A percentile compares a stretch with the other conserved stretches of the same genome.
Conservation (phyloP, 2,329 filamentous ascomycete genomes). For the Ophiostoma quercus region DNA sequence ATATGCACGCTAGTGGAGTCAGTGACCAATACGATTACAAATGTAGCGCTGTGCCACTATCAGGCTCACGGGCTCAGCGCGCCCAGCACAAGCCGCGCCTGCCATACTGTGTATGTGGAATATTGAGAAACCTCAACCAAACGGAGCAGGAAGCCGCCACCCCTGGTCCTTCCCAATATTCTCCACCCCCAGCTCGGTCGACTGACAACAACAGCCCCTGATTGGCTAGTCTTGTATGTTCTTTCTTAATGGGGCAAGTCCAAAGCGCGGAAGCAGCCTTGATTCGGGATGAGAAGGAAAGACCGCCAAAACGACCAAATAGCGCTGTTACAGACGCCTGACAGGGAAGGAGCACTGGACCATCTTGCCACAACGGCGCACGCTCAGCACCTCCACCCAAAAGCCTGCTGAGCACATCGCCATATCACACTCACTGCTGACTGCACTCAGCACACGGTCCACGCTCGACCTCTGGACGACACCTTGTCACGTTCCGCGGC, state of each 20-base stretch:
- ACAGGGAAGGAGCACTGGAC: neutral
- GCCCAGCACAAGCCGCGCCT: conserved; percentile 12
- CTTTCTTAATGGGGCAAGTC: conserved; percentile 10
- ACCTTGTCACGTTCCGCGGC: conserved; percentile 7
- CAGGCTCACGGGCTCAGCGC: conserved; percentile 9
- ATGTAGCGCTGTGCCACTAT: conserved; percentile 20
- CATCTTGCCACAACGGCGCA: neutral
- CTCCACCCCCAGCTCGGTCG: conserved; percentile 12
- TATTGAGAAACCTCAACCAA: neutral
- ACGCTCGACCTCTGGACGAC: neutral
- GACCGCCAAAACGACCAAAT: neutral
- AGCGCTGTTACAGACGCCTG: neutral
- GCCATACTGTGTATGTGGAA: neutral
- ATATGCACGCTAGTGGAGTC: neutral
- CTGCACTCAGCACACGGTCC: neutral
- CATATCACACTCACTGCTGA: conserved; percentile 3
- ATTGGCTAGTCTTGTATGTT: conserved; percentile 17
- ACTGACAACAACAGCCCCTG: conserved; percentile 9
- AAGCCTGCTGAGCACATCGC: conserved; percentile 12
- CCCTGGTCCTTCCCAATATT: conserved; percentile 15
- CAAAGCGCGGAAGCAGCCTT: conserved; percentile 16
- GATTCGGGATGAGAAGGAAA: conserved; percentile 16
- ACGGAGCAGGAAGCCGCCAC: conserved; percentile 18
- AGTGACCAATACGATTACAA: conserved; percentile 21
- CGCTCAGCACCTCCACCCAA: neutral